Evolutionary conservation across 164 flowering plant species (phyloP), one percentile per base, ranked within the genome.

Genomic region (Macadamia integrifolia): DNA sequence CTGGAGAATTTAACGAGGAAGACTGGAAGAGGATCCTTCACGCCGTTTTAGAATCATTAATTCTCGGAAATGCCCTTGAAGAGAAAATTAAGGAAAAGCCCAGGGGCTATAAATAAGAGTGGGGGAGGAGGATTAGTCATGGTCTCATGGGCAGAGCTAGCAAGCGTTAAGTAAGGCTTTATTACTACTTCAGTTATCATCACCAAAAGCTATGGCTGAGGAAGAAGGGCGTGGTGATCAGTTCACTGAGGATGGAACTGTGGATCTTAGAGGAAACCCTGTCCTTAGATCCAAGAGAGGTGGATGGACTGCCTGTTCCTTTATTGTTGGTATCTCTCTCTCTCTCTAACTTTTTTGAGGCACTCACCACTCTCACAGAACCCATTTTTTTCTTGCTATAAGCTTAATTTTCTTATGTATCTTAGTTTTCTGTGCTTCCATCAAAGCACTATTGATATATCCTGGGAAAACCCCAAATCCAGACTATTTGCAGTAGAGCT

Each of bases 221-320:
- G 44, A 31, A 31, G n/a, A 32, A 60, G 42, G 46, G 18, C 63
- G 40, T 30, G 62, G 14, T 30, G 62, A 12, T 10, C 64, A 65
- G 40, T 71, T 46, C 12, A 71, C 68, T 1, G 58, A 71, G 49
- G 73, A 71, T 58, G 73, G 73, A 5, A 64, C 68, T 13, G 59
- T 71, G 18, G 68, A 65, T 71, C 73, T 71, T 48, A 71, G 64
- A 28, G 73, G 68, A 4, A 46, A 58, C n/a, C 73, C 73, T 30
- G 42, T 65, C 17, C 50, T 71, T 57, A 65, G 73, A 65, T 65
- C 68, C 29, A 58, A 64, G 43, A 60, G 64, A 57, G 73, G 73
- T 42, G 46, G 73, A 43, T 63, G 73, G 73, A 70, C 48, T 2
- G 68, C 73, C 8, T 64, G 68, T 31, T 58, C 58, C 31, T 70